A percentile compares a stretch with the other conserved stretches of the same genome.
These are phyloP conservation scores for Rhazya stricta DNA, from an alignment of 257 asterid species.

Conservation along the genomic window DNA sequence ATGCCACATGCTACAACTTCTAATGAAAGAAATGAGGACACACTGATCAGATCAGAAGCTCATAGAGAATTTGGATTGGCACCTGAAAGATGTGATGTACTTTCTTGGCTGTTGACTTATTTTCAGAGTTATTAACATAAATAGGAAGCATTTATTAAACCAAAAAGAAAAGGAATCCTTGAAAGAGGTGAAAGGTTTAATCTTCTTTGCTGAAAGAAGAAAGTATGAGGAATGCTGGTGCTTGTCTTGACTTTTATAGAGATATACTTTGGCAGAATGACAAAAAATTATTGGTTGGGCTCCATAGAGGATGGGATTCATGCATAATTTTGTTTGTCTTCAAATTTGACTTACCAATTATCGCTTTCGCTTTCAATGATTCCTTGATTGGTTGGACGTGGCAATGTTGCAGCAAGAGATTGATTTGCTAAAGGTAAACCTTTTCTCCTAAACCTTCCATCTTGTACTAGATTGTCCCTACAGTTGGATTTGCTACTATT, in stretches of 20 bases:
- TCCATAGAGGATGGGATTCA: neutral
- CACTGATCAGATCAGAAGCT: too few species aligned
- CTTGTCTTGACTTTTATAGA: neutral
- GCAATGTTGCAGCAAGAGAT: conserved; percentile 85
- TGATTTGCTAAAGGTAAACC: conserved; percentile 82
- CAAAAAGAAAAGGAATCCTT: neutral
- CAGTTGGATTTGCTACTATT: conserved; percentile 8
- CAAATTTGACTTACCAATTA: conserved; percentile 14
- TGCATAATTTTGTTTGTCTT: neutral
- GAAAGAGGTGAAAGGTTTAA: neutral
- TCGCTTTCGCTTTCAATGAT: conserved; percentile 25
- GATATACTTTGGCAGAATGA: neutral
- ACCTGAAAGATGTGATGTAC: too few species aligned
- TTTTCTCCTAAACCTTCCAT: conserved; percentile 10
- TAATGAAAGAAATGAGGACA: too few species aligned
- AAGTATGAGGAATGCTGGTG: neutral
- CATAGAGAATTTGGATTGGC: too few species aligned
- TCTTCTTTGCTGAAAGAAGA: neutral
- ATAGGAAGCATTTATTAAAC: neutral
- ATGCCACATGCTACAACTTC: too few species aligned
- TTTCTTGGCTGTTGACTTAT: neutral
- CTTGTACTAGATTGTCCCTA: neutral
- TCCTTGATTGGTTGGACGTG: conserved; percentile 24
- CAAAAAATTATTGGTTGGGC: neutral
- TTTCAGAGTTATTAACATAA: neutral